A percentile compares a stretch with the other conserved stretches of the same genome.
Conservation (phyloP, 257 asterid genomes). For the Dorcoceras hygrometricum region DNA sequence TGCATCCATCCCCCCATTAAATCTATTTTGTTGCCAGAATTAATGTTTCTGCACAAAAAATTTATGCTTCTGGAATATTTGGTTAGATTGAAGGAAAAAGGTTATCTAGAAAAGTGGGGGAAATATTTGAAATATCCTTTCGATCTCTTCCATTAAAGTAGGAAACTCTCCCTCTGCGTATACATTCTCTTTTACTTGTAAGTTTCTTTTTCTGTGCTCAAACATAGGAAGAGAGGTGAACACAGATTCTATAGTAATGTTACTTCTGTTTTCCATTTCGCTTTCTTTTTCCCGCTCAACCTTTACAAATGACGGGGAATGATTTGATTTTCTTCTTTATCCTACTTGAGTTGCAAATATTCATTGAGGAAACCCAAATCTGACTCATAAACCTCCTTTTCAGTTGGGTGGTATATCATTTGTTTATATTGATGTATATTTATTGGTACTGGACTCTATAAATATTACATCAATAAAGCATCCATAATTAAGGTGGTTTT, state of each 20-base stretch:
- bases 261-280: background rate
- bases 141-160: constrained; percentile 11
- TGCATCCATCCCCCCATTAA: constrained; percentile 7
- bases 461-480: background rate
- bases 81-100: background rate
- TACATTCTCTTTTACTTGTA: background rate
- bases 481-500: background rate
- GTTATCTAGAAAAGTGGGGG: background rate
- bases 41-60: background rate
- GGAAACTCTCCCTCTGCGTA: background rate
- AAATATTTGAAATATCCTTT: constrained; percentile 5
- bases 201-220: constrained; percentile 10
- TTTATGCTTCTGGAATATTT: background rate
- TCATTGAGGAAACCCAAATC: background rate
- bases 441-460: background rate
- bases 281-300: background rate
- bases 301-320: background rate
- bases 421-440: background rate
- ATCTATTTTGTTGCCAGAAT: constrained; percentile 8
- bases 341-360: constrained; percentile 3
- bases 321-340: background rate
- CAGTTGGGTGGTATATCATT: background rate
- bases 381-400: constrained; percentile 4
- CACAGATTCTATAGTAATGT: background rate
- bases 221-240: constrained; percentile 1